phyloP scores from a whole-genome alignment of 1,139 yeast genomes.

The Magnusiomyces tetraspermus region DNA sequence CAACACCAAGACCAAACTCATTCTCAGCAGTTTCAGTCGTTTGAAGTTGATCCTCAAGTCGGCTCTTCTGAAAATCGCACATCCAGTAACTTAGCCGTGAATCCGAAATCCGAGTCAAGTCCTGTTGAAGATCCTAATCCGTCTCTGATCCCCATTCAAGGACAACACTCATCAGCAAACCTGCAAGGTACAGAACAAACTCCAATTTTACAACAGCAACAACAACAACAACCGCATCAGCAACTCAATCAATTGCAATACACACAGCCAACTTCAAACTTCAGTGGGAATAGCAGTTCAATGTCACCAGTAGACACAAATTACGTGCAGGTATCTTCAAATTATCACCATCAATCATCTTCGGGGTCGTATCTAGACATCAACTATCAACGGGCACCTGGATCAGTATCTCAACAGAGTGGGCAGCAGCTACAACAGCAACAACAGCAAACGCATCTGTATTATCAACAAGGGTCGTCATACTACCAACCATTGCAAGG shows the following conservation, averaged over 20 bases:
- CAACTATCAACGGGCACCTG: neutral
- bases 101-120: neutral
- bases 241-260: too few relatives aligned
- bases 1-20: neutral
- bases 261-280: neutral
- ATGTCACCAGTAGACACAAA: slow-evolving; percentile 4
- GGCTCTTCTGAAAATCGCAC: neutral
- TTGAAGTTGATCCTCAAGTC: too few relatives aligned
- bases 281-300: neutral
- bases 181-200: neutral
- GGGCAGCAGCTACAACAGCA: neutral
- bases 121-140: too few relatives aligned
- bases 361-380: neutral
- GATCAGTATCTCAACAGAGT: neutral
- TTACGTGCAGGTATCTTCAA: neutral
- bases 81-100: neutral
- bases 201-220: neutral
- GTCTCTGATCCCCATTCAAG: too few relatives aligned
- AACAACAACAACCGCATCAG: too few relatives aligned
- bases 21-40: neutral
- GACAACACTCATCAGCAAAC: neutral
- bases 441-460: neutral
- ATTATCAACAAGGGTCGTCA: neutral
- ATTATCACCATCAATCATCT: neutral
- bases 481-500: neutral